A percentile compares a stretch with the other conserved stretches of the same genome.
These are phyloP conservation scores for Coemansia sp. DNA, from an alignment of 192 early-diverging fungal species.

Conservation along the genomic window DNA sequence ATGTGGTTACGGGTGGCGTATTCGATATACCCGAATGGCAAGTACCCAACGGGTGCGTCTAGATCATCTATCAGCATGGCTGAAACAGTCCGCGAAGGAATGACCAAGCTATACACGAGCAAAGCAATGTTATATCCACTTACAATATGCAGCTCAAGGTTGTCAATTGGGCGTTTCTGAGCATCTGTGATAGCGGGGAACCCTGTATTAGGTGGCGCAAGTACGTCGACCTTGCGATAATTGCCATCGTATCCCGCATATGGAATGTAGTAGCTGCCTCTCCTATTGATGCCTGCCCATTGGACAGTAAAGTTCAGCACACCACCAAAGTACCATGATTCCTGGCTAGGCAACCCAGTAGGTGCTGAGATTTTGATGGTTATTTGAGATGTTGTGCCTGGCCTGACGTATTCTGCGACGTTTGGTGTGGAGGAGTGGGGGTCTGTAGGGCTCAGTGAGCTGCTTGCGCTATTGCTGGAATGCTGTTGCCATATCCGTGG, in stretches of 20 bases:
- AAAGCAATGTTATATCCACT: background rate
- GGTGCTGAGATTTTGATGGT: constrained; percentile 24
- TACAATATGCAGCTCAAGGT: constrained; percentile 1
- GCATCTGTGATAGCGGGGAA: constrained; percentile 20
- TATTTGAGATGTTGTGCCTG: constrained; percentile 15
- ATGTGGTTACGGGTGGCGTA: constrained; percentile 15
- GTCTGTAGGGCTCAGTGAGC: background rate
- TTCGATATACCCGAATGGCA: constrained; percentile 37
- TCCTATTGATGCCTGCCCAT: constrained; percentile 10
- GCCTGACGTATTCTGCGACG: constrained; percentile 10
- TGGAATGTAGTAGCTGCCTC: constrained; percentile 22
- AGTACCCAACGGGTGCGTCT: constrained; percentile 19
- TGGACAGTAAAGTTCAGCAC: constrained; percentile 30
- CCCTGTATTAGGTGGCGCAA: constrained; percentile 2
- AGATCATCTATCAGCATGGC: constrained; percentile 13
- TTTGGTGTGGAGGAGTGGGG: background rate
- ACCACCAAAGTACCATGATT: constrained; percentile 56
- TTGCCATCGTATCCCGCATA: constrained; percentile 51
- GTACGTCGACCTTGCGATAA: constrained; percentile 20
- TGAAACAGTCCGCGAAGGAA: constrained; percentile 22
- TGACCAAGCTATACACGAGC: constrained; percentile 16
- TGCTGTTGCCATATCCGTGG: constrained; percentile 16
- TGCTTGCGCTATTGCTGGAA: background rate
- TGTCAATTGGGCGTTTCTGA: background rate
- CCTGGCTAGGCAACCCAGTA: constrained; percentile 19